These are phyloP conservation scores for Clavispora asparagi DNA, from an alignment of 805 yeast species.

Conservation along the genomic window DNA sequence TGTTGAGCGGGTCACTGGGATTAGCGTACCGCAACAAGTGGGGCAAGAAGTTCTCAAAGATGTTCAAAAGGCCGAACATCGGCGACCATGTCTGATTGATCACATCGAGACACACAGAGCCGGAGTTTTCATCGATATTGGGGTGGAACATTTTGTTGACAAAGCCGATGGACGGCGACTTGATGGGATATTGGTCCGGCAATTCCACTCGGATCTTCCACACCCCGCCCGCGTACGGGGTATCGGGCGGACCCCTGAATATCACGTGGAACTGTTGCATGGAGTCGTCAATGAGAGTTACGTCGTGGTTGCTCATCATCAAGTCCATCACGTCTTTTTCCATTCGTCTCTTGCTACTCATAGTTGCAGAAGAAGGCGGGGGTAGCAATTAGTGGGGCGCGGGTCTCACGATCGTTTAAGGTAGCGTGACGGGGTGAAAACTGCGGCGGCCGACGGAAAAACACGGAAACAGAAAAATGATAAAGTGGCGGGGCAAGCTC, in stretches of 20 bases:
- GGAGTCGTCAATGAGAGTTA: conserved; percentile 67
- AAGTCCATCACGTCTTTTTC: conserved; percentile 96
- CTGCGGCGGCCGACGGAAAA: not conserved
- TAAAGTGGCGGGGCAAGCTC: no score
- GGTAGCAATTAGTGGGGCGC: not conserved
- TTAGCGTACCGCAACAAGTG: conserved; percentile 89
- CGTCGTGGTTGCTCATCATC: conserved; percentile 93
- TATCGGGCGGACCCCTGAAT: conserved; percentile 73
- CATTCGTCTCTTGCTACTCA: conserved; percentile 56
- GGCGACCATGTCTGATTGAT: conserved; percentile 99
- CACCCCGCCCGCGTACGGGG: conserved; percentile 85
- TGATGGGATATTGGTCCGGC: conserved; percentile 93
- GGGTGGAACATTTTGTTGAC: conserved; percentile 91
- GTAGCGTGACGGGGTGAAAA: not conserved
- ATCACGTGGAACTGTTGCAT: conserved; percentile 81
- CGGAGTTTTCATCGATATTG: conserved; percentile 84
- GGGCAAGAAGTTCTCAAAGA: conserved; percentile 89
- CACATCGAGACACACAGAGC: conserved; percentile 92
- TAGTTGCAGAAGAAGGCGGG: conserved; percentile 1
- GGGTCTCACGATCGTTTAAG: not conserved
- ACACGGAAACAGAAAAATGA: not conserved
- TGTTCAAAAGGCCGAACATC: conserved; percentile 86
- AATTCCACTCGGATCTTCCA: conserved; percentile 92
- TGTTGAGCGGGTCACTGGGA: conserved; percentile 89
- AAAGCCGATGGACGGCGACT: conserved; percentile 93